Evolutionary conservation across 768 basidiomycete genomes (phyloP), one percentile per base, ranked within the genome.

Genomic region (Tricholomella constricta): DNA sequence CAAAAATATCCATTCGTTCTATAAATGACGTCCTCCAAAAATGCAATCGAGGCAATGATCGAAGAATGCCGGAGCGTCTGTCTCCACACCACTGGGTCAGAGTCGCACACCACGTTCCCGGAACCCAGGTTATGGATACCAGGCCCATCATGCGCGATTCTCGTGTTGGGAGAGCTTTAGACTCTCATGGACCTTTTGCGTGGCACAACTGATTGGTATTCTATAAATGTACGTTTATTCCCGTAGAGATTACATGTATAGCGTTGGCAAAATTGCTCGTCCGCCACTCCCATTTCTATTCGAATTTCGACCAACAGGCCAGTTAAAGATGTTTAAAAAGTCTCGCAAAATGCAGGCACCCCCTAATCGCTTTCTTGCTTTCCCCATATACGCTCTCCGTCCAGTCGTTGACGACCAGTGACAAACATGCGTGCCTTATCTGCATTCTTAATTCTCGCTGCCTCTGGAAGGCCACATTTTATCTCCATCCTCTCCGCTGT

Each of bases 381-480:
- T 20, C 19, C 26, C 14, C 27, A 15, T 35, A 22, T 25, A 31
- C 20, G 29, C 29, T 22, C 12, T 12, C 15, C 20, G 17, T 31
- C 31, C 19, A 14, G 36, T 48, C 23, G 34, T 23, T 22, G 19
- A 14, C 36, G 12, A 37, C 23, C 27, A 4, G 14, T n/a, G 22
- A 35, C 25, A 20, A 32, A n/a, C n/a, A 52, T 57, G 51, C 56
- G 43, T 34, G 17, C 29, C 27, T 42, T 3, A 14, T n/a, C 27
- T 41, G 27, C 41, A n/a, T 48, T 41, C 26, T 48, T 52, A 19
- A 25, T 52, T 26, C 40, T 50, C 10, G 26, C 41, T 36, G 38
- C 45, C 50, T 51, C 48, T 45, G 55, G 49, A 40, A 48, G 50
- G 50, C 32, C 19, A 8, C 44, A 29, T 26, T n/a, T 41, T 12